A percentile compares a stretch with the other conserved stretches of the same genome.
Evolutionary conservation across 495 filamentous ascomycete species (phyloP).

Genomic region (Lophiostoma macrostomum): DNA sequence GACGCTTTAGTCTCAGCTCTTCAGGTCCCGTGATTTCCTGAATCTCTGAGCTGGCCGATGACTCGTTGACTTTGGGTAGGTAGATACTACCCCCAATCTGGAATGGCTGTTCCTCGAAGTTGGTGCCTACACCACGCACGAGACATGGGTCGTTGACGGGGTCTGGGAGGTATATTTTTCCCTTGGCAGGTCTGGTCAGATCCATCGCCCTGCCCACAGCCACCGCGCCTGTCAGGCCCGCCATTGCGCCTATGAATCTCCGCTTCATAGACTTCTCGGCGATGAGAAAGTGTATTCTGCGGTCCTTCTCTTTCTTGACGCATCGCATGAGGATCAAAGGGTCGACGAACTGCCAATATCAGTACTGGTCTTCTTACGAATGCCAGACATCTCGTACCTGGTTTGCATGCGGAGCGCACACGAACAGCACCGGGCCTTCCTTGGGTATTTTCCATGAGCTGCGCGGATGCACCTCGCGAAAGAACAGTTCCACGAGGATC

Average conservation of each 20-base stretch:
- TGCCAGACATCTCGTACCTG: slow-evolving; percentile 58
- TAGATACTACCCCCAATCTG: slow-evolving; percentile 80
- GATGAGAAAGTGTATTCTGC: slow-evolving; percentile 86
- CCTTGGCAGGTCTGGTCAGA: slow-evolving; percentile 70
- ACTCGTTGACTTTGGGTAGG: slow-evolving; percentile 76
- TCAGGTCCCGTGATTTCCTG: slow-evolving; percentile 73
- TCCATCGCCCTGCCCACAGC: slow-evolving; percentile 90
- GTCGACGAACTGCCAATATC: slow-evolving; percentile 74
- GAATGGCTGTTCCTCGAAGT: slow-evolving; percentile 71
- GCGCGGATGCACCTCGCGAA: slow-evolving; percentile 93
- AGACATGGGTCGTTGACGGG: slow-evolving; percentile 80
- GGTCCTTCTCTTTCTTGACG: slow-evolving; percentile 76
- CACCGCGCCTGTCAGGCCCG: slow-evolving; percentile 76
- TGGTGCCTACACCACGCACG: slow-evolving; percentile 78
- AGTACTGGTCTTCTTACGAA: neutral
- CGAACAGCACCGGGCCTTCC: slow-evolving; percentile 85
- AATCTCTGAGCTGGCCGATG: slow-evolving; percentile 74
- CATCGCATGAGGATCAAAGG: slow-evolving; percentile 90
- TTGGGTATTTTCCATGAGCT: slow-evolving; percentile 90
- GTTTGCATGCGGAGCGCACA: slow-evolving; percentile 97
- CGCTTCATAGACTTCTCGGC: slow-evolving; percentile 89
- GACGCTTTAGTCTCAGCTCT: slow-evolving; percentile 81
- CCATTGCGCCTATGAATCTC: slow-evolving; percentile 80
- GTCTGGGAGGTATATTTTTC: slow-evolving; percentile 88
- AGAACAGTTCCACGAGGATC: slow-evolving; percentile 88